phyloP scores from a whole-genome alignment of 352 stramenopile species.

The Phytophthora ohioensis region DNA sequence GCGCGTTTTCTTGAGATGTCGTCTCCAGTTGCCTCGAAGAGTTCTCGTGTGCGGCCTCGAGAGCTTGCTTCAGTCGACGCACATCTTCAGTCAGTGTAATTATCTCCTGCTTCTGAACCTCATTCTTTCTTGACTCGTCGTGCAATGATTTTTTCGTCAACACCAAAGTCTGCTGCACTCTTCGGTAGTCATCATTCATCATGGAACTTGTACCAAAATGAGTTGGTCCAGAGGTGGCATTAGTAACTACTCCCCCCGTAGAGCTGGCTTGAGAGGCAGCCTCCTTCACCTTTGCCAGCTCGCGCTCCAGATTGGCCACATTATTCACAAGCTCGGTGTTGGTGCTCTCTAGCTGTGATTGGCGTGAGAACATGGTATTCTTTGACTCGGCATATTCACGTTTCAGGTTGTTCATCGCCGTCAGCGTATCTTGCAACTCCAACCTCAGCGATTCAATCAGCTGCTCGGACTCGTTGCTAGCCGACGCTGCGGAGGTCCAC shows the following conservation, averaged over 20 bases:
- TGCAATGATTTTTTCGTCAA: slow-evolving; percentile 81
- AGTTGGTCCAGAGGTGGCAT: background rate
- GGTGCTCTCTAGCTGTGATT: slow-evolving; percentile 78
- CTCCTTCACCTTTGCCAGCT: slow-evolving; percentile 61
- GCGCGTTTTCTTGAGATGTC: slow-evolving; percentile 49
- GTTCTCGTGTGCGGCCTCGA: slow-evolving; percentile 47
- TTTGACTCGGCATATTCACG: slow-evolving; percentile 72
- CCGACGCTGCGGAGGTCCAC: slow-evolving; percentile 72
- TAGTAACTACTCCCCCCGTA: slow-evolving; percentile 1
- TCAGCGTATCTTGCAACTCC: slow-evolving; percentile 76
- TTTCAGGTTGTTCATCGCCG: slow-evolving; percentile 65
- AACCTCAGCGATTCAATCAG: slow-evolving; percentile 64
- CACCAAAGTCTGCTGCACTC: slow-evolving; percentile 70
- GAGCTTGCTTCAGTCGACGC: slow-evolving; percentile 53
- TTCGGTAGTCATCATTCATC: slow-evolving; percentile 65
- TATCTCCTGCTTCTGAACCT: slow-evolving; percentile 77
- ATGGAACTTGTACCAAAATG: slow-evolving; percentile 27
- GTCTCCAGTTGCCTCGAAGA: slow-evolving; percentile 49
- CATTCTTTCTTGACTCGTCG: slow-evolving; percentile 71
- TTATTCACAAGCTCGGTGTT: slow-evolving; percentile 77
- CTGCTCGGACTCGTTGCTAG: slow-evolving; percentile 74
- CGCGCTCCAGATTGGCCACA: slow-evolving; percentile 70
- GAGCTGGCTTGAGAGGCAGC: slow-evolving; percentile 12
- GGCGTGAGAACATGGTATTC: slow-evolving; percentile 72
- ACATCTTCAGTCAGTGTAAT: slow-evolving; percentile 63